A percentile compares a stretch with the other conserved stretches of the same genome.
Evolutionary conservation across 139 green algal species (phyloP).

Genomic region (Volvox africanus): DNA sequence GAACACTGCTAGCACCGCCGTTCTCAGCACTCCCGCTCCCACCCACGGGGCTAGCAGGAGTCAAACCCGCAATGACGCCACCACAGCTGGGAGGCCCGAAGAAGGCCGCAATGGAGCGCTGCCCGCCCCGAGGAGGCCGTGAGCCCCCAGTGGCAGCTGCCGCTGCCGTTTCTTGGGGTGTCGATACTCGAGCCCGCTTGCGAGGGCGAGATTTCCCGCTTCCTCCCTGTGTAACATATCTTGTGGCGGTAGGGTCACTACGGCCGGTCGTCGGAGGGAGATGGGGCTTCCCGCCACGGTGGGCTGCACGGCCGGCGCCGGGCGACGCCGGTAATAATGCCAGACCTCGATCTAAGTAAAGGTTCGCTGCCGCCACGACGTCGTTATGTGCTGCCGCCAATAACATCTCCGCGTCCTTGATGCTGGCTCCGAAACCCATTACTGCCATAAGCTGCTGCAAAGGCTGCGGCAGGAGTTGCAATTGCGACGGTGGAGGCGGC

Average conservation of each 20-base stretch:
- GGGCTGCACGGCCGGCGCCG: not conserved
- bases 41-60: too few species aligned
- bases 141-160: not conserved
- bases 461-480: not conserved
- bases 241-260: too few species aligned
- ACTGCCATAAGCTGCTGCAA: constrained; percentile 53
- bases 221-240: not conserved
- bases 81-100: not conserved
- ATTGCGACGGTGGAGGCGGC: not conserved
- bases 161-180: not conserved
- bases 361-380: constrained; percentile 53
- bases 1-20: too few species aligned
- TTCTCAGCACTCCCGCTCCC: not conserved
- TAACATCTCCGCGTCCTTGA: constrained; percentile 44
- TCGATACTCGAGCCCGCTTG: not conserved
- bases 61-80: too few species aligned
- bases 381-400: constrained; percentile 52
- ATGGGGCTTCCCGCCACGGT: too few species aligned
- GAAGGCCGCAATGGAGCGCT: constrained; percentile 46
- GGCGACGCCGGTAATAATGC: not conserved
- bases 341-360: constrained; percentile 53
- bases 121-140: not conserved
- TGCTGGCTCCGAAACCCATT: constrained; percentile 48
- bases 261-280: not conserved
- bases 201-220: not conserved